Base-by-base conservation (phyloP, 179 eudicot genomes). In the Pouteria campechiana region DNA sequence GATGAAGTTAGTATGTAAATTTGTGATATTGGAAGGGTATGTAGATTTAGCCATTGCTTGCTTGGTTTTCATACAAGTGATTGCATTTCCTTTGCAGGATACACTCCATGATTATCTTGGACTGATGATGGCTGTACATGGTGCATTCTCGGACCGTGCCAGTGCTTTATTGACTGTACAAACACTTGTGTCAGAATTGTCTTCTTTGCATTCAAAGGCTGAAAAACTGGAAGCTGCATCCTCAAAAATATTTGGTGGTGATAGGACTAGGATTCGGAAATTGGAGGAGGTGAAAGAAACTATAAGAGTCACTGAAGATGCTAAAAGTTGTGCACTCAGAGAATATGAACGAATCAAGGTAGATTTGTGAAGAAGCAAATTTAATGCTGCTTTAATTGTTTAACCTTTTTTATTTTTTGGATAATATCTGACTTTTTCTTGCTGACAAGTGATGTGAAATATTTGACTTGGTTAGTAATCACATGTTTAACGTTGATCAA, bases 81-180 rank as follows among this genome's bases (percentile, higher is more conserved):
- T n/a, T 11, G 43, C 29, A 28, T 27, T 8, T 25, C 3, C 17
- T 17, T 63, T 64, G 55, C 81, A 89, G 95, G 97, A 82, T 60
- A 72, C 68, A 6, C 65, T 90, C 46, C 98, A 79, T 48, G 98
- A 79, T 43, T 72, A 90, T 59, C 67, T 90, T 56, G 96, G 87
- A 33, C 55, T 73, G 46, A 72, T 78, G 75, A 60, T 90, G 52
- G 87, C 94, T 38, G 88, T 69, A 25, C 79, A 72, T 37, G 61
- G 58, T 70, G 98, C 96, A 45, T 79, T 76, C 55, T 48, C 90
- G 25, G 98, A 90, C 61, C 86, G 96, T n/a, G 75, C 96, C 41
- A 87, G 75, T 72, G 96, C 96, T 46, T 69, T 90, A 56, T 59
- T 86, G 80, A 90, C 96, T 0, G 94, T 79, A 41, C 98, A 90